Conservation (phyloP, 1,284 basidiomycete species). For the Laetiporus sulphureus region DNA sequence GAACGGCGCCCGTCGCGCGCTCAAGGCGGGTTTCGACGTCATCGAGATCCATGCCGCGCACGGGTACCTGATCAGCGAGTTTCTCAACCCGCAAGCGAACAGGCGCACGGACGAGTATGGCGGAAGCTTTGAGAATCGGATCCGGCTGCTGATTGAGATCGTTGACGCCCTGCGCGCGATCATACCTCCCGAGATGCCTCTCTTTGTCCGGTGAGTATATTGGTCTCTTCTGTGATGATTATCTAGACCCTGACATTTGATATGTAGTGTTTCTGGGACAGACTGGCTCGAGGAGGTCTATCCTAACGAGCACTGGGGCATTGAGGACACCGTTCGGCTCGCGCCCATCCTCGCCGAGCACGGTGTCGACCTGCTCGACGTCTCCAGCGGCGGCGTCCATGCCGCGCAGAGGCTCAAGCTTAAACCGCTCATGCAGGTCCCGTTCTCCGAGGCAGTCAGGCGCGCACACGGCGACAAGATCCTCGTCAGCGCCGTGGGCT, state of each 20-base stretch:
- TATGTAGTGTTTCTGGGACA: conserved; percentile 47
- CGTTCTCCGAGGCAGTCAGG: conserved; percentile 41
- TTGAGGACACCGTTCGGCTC: conserved; percentile 47
- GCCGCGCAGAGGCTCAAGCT: conserved; percentile 25
- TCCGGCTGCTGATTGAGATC: conserved; percentile 39
- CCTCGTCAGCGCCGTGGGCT: conserved; percentile 47
- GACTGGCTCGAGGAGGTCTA: conserved; percentile 49
- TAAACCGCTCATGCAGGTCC: conserved; percentile 32
- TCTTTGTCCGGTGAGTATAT: conserved; percentile 63
- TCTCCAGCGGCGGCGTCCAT: conserved; percentile 45
- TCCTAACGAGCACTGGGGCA: conserved; percentile 42
- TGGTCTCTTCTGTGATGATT: no score
- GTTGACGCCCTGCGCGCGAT: conserved; percentile 36
- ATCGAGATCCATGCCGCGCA: conserved; percentile 34
- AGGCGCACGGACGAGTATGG: conserved; percentile 53
- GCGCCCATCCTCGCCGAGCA: conserved; percentile 39
- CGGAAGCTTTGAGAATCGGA: conserved; percentile 46
- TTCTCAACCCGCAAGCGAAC: conserved; percentile 49
- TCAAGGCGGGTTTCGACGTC: conserved; percentile 41
- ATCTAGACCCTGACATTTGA: no score
- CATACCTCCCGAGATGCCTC: conserved; percentile 52
- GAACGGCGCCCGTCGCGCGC: conserved; percentile 45
- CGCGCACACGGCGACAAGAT: conserved; percentile 28
- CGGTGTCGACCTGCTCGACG: conserved; percentile 56
- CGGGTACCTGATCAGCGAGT: conserved; percentile 36